Conservation (phyloP, 73 alveolate species). For the Urostyla sp. region DNA sequence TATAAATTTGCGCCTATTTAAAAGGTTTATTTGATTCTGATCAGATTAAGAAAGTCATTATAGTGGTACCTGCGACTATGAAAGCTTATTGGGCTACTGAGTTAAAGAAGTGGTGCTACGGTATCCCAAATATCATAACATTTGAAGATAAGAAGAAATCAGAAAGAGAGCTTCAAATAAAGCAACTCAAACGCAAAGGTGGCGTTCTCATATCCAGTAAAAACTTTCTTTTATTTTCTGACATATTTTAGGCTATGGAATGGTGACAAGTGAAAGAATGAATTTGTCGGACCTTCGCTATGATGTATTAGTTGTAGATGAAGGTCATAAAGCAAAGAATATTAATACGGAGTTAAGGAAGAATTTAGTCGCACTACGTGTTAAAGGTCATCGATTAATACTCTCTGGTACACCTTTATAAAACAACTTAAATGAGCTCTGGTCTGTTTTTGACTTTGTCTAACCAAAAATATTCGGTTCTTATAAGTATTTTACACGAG, state of each 20-base stretch:
- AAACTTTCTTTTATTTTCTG: no score
- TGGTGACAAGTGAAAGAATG: constrained; percentile 57
- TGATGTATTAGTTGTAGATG: constrained; percentile 87
- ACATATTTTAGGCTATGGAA: no score
- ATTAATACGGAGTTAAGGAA: constrained; percentile 71
- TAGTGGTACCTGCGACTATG: constrained; percentile 66
- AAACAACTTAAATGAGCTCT: constrained; percentile 76
- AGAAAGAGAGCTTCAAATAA: constrained; percentile 49
- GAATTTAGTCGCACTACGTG: constrained; percentile 59
- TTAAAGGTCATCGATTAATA: constrained; percentile 65
- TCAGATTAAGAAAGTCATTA: constrained; percentile 55
- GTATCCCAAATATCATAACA: constrained; percentile 42
- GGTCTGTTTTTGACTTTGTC: constrained; percentile 83
- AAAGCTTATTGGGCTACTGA: constrained; percentile 64
- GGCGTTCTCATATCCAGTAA: constrained; percentile 70
- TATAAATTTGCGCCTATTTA: constrained; percentile 54
- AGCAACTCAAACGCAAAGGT: constrained; percentile 55
- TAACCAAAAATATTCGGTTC: constrained; percentile 78
- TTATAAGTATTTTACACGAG: constrained; percentile 63
- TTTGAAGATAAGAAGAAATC: constrained; percentile 57
- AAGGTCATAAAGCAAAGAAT: constrained; percentile 87
- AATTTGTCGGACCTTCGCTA: constrained; percentile 50
- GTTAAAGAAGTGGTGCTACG: constrained; percentile 55
- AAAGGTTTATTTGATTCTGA: constrained; percentile 63
- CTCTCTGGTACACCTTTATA: constrained; percentile 86